These are phyloP conservation scores for Haplosporangium gracile DNA, from an alignment of 192 early-diverging fungal species.

Conservation along the genomic window DNA sequence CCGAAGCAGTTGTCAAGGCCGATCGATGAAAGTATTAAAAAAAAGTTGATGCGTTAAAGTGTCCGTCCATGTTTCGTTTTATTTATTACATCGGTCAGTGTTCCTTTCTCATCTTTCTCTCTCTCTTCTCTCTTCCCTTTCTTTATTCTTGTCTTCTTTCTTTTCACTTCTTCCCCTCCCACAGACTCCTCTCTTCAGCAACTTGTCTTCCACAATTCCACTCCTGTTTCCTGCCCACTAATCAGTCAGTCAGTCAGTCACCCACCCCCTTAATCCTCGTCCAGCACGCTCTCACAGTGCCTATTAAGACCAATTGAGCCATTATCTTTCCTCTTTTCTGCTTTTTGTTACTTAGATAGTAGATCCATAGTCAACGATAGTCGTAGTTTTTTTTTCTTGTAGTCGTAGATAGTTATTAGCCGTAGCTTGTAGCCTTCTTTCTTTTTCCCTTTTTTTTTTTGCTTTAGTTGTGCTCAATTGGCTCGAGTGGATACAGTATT, in stretches of 20 bases:
- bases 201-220: no score
- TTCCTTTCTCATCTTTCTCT: slow-evolving; percentile 5
- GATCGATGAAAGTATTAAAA: neutral
- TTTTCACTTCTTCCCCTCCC: neutral
- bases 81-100: neutral
- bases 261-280: neutral
- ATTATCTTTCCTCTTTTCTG: neutral
- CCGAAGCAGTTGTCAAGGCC: no score
- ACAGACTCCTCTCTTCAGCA: neutral
- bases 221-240: neutral
- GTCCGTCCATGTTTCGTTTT: neutral
- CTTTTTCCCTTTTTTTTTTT: neutral
- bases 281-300: neutral
- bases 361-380: slow-evolving; percentile 2
- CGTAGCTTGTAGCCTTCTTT: neutral
- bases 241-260: neutral
- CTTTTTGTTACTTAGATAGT: neutral
- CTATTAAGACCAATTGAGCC: neutral
- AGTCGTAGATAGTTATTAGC: neutral
- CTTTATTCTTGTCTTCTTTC: neutral
- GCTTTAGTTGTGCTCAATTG: neutral
- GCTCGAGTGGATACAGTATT: neutral
- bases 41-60: slow-evolving; percentile 6
- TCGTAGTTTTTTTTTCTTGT: neutral
- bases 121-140: no score